These are phyloP conservation scores for Stipa capillata DNA, from an alignment of 176 grass and related monocot species.

Conservation along the genomic window DNA sequence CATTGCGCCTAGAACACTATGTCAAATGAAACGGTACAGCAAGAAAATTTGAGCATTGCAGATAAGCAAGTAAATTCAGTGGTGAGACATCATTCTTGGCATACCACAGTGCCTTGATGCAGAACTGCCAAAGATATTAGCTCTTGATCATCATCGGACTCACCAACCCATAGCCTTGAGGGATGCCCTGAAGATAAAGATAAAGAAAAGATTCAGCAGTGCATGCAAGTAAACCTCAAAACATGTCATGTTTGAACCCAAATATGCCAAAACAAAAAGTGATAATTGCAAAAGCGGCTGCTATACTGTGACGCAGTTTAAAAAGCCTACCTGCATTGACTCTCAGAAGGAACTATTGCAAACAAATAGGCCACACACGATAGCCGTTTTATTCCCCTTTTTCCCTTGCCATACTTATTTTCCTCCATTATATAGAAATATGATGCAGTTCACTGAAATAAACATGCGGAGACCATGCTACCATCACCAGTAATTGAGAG, in stretches of 20 bases:
- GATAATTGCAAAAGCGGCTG: not conserved
- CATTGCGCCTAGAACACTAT: not conserved
- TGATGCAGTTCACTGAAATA: constrained; percentile 1
- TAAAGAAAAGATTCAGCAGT: constrained; percentile 3
- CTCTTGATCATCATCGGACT: constrained; percentile 68
- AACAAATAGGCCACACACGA: not conserved
- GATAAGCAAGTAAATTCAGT: constrained; percentile 1
- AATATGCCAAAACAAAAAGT: not conserved
- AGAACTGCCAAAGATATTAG: constrained; percentile 76
- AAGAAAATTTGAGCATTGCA: constrained; percentile 6
- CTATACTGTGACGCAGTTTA: not conserved
- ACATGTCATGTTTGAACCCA: not conserved
- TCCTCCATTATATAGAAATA: not conserved
- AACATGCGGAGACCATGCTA: not conserved
- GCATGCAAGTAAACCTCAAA: constrained; percentile 7
- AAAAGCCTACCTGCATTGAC: not conserved
- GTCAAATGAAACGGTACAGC: constrained; percentile 4
- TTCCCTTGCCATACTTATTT: not conserved
- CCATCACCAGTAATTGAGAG: constrained; percentile 17
- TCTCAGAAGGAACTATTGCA: not conserved
- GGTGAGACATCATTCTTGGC: not conserved
- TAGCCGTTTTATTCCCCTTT: not conserved
- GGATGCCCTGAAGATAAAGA: constrained; percentile 46
- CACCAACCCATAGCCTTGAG: constrained; percentile 68
- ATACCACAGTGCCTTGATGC: constrained; percentile 48